Evolutionary conservation across 345 rosid species (phyloP).

Genomic region (Hypericum androsaemum): DNA sequence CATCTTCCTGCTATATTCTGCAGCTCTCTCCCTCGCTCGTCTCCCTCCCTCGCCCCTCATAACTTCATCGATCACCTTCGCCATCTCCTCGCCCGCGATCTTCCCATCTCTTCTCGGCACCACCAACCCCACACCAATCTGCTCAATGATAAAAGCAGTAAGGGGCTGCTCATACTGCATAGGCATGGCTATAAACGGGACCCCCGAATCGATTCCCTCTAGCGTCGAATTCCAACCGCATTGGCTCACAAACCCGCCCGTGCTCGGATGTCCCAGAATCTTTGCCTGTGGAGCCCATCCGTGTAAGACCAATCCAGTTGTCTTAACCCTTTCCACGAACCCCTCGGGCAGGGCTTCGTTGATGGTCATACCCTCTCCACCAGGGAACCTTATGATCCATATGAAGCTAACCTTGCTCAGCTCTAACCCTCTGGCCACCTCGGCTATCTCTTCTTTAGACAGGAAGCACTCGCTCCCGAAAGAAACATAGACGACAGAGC

Average conservation of each 20-base stretch:
- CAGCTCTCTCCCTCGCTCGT: conserved; percentile 11
- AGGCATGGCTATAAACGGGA: conserved; percentile 28
- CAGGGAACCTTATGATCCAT: conserved; percentile 24
- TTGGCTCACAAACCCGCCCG: conserved; percentile 33
- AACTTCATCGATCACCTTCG: conserved; percentile 9
- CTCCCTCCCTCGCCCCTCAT: conserved; percentile 13
- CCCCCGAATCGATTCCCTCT: conserved; percentile 26
- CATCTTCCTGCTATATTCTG: conserved; percentile 21
- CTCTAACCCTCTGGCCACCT: conserved; percentile 26
- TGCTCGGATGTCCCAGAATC: conserved; percentile 17
- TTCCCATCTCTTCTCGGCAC: conserved; percentile 14
- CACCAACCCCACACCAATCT: conserved; percentile 24
- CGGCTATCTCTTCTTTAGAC: conserved; percentile 21
- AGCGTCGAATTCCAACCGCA: conserved; percentile 34
- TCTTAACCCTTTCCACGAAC: conserved; percentile 13
- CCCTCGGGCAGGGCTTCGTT: conserved; percentile 25
- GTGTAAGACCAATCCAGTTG: conserved; percentile 21
- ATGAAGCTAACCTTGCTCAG: conserved; percentile 19
- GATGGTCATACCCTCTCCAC: conserved; percentile 3
- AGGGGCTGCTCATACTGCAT: conserved; percentile 27
- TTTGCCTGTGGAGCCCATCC: conserved; percentile 31
- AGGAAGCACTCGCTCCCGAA: conserved; percentile 26
- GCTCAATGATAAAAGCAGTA: conserved; percentile 21
- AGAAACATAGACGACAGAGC: conserved; percentile 18
- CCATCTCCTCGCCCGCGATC: conserved; percentile 12